These are phyloP conservation scores for Lactifluus piperatus DNA, from an alignment of 768 basidiomycete genomes.

Conservation along the genomic window DNA sequence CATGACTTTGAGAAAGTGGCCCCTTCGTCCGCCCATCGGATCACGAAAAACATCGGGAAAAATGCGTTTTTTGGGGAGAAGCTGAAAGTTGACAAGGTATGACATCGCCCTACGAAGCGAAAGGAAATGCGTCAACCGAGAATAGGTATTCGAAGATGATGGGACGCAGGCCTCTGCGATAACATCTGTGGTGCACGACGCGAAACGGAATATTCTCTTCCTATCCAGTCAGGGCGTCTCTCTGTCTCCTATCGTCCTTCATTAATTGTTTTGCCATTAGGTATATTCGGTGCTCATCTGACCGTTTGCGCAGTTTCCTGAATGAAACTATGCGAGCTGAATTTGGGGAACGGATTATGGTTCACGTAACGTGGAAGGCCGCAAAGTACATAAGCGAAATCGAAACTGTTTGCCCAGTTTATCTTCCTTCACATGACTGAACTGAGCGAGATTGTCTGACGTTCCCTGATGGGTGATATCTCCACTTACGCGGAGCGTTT, in stretches of 20 bases:
- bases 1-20: constrained; percentile 33
- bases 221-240: constrained; percentile 41
- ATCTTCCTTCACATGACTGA: no score
- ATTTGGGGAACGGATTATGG: no score
- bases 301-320: constrained; percentile 2
- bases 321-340: background rate
- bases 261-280: background rate
- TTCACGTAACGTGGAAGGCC: no score
- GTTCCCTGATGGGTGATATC: no score
- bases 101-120: background rate
- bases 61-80: constrained; percentile 52
- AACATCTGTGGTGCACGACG: constrained; percentile 51
- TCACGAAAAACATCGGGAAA: constrained; percentile 44
- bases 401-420: no score
- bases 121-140: constrained; percentile 1
- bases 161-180: constrained; percentile 47
- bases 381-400: no score
- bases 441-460: no score
- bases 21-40: constrained; percentile 42
- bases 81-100: constrained; percentile 49
- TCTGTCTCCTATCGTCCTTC: background rate
- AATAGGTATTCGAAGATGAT: constrained; percentile 59
- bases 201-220: constrained; percentile 41
- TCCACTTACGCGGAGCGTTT: no score
- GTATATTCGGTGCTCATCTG: background rate